Conservation (phyloP, 208 protist species). For the Acanthamoeba rhysodes region DNA sequence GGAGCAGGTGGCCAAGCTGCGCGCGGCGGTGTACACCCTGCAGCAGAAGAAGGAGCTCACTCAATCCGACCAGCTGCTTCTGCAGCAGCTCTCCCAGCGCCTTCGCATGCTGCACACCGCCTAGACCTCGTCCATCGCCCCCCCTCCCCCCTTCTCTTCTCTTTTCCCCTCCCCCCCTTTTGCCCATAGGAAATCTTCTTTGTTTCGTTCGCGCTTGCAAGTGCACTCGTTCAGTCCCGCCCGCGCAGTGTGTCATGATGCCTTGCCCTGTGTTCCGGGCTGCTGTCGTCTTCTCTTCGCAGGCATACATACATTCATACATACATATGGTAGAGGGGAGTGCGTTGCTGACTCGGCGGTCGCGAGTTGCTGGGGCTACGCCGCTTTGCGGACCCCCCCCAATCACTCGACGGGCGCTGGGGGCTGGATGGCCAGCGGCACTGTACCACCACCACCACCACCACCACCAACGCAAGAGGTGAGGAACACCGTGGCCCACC, state of each 20-base stretch:
- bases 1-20: constrained; percentile 67
- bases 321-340: too few species aligned
- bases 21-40: constrained; percentile 27
- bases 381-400: neutral
- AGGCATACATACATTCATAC: too few species aligned
- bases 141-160: neutral
- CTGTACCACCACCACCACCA: neutral
- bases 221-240: too few species aligned
- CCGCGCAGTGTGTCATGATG: too few species aligned
- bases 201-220: too few species aligned
- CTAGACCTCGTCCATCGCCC: neutral
- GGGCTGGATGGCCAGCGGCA: neutral
- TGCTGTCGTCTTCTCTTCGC: too few species aligned
- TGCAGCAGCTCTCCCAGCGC: constrained; percentile 38
- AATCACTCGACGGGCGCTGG: neutral
- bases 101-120: constrained; percentile 15
- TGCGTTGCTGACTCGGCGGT: neutral
- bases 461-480: neutral
- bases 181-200: neutral
- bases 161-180: neutral
- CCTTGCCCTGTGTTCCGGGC: too few species aligned
- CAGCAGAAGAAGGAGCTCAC: constrained; percentile 56
- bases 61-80: constrained; percentile 29
- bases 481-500: too few species aligned
- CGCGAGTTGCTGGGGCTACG: neutral